Evolutionary conservation across 257 asterid species (phyloP).

Genomic region (Solanum paucissectum): DNA sequence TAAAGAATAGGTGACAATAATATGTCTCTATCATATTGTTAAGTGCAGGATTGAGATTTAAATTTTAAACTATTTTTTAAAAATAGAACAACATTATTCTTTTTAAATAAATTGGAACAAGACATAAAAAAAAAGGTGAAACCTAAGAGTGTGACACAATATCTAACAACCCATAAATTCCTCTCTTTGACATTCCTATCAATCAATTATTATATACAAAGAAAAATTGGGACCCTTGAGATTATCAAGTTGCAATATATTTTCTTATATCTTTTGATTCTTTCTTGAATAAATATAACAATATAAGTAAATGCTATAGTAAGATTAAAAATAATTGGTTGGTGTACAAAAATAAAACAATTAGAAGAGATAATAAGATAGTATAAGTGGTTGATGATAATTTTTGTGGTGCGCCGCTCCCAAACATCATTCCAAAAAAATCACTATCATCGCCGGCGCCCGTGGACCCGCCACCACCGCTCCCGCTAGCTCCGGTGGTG

Average conservation of each 20-base stretch:
- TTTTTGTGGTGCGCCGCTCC: constrained; percentile 38
- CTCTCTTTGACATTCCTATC: background rate
- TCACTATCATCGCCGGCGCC: constrained; percentile 25
- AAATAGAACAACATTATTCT: background rate
- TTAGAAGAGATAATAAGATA: constrained; percentile 31
- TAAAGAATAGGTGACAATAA: background rate
- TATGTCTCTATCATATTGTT: background rate
- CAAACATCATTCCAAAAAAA: constrained; percentile 55
- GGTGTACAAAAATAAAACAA: constrained; percentile 31
- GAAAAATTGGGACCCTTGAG: background rate
- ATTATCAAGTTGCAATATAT: background rate
- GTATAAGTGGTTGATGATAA: constrained; percentile 18
- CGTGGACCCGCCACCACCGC: constrained; percentile 24
- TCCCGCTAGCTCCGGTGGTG: constrained; percentile 20
- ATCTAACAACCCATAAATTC: background rate
- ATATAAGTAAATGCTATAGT: constrained; percentile 4
- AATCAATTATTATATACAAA: background rate
- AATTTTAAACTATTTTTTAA: background rate
- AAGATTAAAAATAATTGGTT: constrained; percentile 11
- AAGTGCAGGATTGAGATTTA: no score
- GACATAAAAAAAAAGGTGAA: background rate
- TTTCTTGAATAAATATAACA: background rate
- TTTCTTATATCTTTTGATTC: background rate
- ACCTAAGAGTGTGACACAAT: background rate
- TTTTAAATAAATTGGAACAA: background rate